Percentiles rank a stretch among this genome's conserved stretches.
Evolutionary conservation across 768 basidiomycete genomes (phyloP).

Genomic region (Termitomyces sp.): DNA sequence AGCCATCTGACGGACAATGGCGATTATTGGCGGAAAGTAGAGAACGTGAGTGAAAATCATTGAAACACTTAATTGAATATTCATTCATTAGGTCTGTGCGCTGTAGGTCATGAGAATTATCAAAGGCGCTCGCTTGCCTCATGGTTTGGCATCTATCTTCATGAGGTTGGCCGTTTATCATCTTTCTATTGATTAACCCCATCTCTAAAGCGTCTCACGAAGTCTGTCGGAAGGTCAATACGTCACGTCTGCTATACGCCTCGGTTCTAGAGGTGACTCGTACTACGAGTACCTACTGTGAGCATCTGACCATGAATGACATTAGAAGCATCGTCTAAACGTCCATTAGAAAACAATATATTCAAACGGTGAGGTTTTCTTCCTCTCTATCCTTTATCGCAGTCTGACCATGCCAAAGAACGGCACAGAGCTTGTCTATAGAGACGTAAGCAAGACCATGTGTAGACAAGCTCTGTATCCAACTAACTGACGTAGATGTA

Average conservation of each 20-base stretch:
- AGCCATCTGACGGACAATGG: slow-evolving; percentile 73
- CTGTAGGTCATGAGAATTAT: slow-evolving; percentile 64
- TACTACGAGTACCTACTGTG: slow-evolving; percentile 91
- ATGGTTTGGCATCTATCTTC: slow-evolving; percentile 83
- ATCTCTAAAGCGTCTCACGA: background rate
- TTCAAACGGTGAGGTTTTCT: slow-evolving; percentile 61
- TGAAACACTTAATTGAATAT: background rate
- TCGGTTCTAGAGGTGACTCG: slow-evolving; percentile 91
- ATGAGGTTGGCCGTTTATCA: slow-evolving; percentile 49
- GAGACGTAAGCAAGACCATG: slow-evolving; percentile 41
- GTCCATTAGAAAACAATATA: slow-evolving; percentile 62
- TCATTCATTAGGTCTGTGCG: background rate
- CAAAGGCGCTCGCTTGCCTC: slow-evolving; percentile 54
- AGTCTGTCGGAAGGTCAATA: slow-evolving; percentile 40
- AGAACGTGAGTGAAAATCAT: slow-evolving; percentile 46
- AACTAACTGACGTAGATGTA: slow-evolving; percentile 66
- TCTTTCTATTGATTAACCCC: background rate
- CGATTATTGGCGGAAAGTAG: slow-evolving; percentile 77
- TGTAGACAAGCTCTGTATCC: background rate
- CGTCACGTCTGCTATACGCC: slow-evolving; percentile 69
- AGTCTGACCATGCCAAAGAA: slow-evolving; percentile 40
- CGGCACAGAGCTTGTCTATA: slow-evolving; percentile 72
- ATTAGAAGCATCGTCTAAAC: background rate
- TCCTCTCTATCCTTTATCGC: background rate
- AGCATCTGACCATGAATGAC: slow-evolving; percentile 13